Conservation (phyloP, 306 rosid genomes). For the Begonia loranthoides region DNA sequence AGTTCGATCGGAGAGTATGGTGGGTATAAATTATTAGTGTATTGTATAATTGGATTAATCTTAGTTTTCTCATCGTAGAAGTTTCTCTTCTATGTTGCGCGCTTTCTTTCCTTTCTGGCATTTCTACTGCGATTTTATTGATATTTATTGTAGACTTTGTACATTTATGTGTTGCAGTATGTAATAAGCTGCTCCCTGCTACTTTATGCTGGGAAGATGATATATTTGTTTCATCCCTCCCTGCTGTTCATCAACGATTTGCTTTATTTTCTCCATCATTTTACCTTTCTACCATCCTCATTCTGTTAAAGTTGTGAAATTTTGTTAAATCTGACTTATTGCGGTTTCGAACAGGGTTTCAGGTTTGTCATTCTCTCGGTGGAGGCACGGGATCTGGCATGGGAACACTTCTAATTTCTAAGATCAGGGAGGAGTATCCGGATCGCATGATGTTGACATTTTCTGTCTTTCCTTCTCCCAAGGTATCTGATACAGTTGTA, state of each 20-base stretch:
- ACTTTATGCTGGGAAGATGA: not conserved
- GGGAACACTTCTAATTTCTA: conserved; percentile 47
- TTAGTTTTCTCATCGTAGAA: not conserved
- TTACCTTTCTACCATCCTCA: not conserved
- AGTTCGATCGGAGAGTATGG: not conserved
- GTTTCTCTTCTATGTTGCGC: not conserved
- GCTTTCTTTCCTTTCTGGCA: not conserved
- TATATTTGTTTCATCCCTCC: not conserved
- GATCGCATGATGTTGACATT: conserved; percentile 49
- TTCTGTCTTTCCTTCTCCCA: conserved; percentile 70
- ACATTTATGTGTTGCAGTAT: not conserved
- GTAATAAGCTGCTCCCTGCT: not conserved
- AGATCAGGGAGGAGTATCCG: conserved; percentile 48
- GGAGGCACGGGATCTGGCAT: conserved; percentile 49
- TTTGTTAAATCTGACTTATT: not conserved
- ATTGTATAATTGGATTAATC: too few species aligned
- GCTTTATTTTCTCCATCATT: not conserved
- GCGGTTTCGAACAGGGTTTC: conserved; percentile 20
- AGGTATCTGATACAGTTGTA: conserved; percentile 84
- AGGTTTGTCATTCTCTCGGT: conserved; percentile 46
- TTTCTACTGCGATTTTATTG: not conserved
- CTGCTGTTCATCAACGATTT: not conserved
- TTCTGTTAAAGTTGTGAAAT: not conserved
- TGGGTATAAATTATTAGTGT: not conserved
- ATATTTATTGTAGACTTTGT: not conserved